These are phyloP conservation scores for Linderina pennispora DNA, from an alignment of 192 early-diverging fungal species.

Conservation along the genomic window DNA sequence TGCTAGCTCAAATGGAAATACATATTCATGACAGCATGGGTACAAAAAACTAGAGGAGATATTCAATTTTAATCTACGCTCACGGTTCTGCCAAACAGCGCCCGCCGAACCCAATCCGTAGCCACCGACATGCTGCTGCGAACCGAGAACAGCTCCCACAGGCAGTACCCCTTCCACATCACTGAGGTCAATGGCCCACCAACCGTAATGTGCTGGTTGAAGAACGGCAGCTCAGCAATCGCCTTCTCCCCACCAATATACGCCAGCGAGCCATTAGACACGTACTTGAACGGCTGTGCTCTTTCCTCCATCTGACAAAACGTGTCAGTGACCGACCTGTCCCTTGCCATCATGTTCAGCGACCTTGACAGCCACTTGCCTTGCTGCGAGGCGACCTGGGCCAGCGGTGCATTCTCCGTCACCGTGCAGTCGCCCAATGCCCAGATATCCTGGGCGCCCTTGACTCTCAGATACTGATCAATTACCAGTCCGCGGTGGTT, in stretches of 20 bases:
- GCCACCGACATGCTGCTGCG: conserved; percentile 80
- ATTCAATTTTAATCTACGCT: conserved; percentile 63
- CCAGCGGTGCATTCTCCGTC: conserved; percentile 68
- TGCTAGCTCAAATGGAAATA: neutral
- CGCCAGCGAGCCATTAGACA: conserved; percentile 59
- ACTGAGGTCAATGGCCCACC: conserved; percentile 62
- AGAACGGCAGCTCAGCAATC: conserved; percentile 54
- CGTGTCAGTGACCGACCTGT: conserved; percentile 7
- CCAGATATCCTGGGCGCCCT: conserved; percentile 58
- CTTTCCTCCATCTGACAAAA: conserved; percentile 13
- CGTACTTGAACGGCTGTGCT: conserved; percentile 55
- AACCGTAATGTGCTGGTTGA: conserved; percentile 51
- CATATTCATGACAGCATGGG: neutral
- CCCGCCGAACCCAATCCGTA: conserved; percentile 88
- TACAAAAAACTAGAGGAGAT: neutral
- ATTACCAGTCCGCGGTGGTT: conserved; percentile 57
- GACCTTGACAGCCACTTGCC: conserved; percentile 76
- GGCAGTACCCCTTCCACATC: conserved; percentile 71
- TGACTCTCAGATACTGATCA: conserved; percentile 60
- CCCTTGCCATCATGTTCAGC: conserved; percentile 58
- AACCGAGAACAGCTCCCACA: conserved; percentile 75
- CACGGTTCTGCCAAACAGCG: conserved; percentile 85
- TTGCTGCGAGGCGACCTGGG: conserved; percentile 87
- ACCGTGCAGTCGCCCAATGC: conserved; percentile 88
- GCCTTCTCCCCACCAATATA: conserved; percentile 59